Evolutionary conservation across 768 basidiomycete genomes (phyloP), one percentile per base, ranked within the genome.

Genomic region (Suillus occidentalis): DNA sequence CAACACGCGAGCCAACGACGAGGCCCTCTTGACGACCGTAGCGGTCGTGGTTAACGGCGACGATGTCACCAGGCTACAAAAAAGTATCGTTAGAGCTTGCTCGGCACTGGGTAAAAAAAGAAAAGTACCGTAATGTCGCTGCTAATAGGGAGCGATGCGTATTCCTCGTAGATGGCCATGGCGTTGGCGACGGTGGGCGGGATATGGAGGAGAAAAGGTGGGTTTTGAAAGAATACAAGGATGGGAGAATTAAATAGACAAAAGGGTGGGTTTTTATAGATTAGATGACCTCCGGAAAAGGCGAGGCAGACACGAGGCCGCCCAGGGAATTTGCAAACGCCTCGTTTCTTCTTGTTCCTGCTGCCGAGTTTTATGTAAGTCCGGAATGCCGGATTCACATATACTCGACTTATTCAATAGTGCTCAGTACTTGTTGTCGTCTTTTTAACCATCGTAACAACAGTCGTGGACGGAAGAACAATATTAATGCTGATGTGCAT

Each of bases 1-100:
- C 92, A 64, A 84, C 70, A 78, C 90, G 87, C 40, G 90, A 84
- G 47, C 91, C 90, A 43, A 93, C 79, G 68, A 94, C 92, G 64
- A 94, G 84, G 60, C 94, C 93, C 73, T 95, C 92, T 71, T 83
- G 85, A 67, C 85, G 82, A 70, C 89, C 89, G 65, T 83, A 82
- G 37, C 76, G 61, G 45, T 85, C 85, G 72, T 91, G 84, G 71
- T 87, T 83, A 72, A 94, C 88, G 63, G 89, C 82, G 76, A 94
- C 92, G 72, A 93, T 82, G 75, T 94, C 92, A 66, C 92, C 92
- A 62, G 91, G 85, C 89, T 92, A 63, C 28, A 53, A 37, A 40
- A 58, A 50, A 53, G 62, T 14, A 60, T 59, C 53, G 49, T 20
- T 47, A 57, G 57, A 13, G 20, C 34, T 72, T 9, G 66, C 59